Evolutionary conservation across 108 stramenopile species (phyloP), one percentile per base, ranked within the genome.

Genomic region (Skeletonema tropicum): DNA sequence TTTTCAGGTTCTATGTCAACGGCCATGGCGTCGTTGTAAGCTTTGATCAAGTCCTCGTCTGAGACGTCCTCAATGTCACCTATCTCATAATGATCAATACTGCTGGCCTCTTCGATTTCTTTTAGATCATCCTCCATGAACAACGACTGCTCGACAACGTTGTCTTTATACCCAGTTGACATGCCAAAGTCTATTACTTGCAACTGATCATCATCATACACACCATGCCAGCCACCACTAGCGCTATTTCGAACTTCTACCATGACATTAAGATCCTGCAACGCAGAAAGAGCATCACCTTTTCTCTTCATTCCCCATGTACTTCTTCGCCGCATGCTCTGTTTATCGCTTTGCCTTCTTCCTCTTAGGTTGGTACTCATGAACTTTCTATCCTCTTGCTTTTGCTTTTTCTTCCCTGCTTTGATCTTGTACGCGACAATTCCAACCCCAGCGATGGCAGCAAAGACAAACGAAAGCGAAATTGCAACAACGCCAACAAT

Each of bases 121-220:
- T 76, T 57, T 67, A 83, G 62, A 5, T 66, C 82, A 65, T 73
- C 81, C 25, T 82, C 82, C 82, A 83, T 83, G 46, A 83, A 83
- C 48, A 83, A 52, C 14, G 75, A 76, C 64, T 83, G 66, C 49
- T 76, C 66, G 10, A 62, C 57, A 52, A 83, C 66, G 68, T 73
- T 63, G 32, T 74, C 69, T 17, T 58, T 41, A 14, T 36, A 49
- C 21, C 68, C 68, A 38, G 41, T 39, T 36, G 65, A 64, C 32
- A 45, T 21, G 15, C 81, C 75, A 62, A 82, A 82, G 49, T 82
- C 81, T 31, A 82, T 76, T 35, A 64, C 60, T 30, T 71, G 57
- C 10, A 71, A 2, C 39, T 70, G 36, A 2, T 76, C 82, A 58
- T 83, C 75, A 49, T 76, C 71, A 31, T 76, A 73, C 0, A 64